Conservation (phyloP, 108 stramenopile genomes). For the Cyclotella baltica region DNA sequence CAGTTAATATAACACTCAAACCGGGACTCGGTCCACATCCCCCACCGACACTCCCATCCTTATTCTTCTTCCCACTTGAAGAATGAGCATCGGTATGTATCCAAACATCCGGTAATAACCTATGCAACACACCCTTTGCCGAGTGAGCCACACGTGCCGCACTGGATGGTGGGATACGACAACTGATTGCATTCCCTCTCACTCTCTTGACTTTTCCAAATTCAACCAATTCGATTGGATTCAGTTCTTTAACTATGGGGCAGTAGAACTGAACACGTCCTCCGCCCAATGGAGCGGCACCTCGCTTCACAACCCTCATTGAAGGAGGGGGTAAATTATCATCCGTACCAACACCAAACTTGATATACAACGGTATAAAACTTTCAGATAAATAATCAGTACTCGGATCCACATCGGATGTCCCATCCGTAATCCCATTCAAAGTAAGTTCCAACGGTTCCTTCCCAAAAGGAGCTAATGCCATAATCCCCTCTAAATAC, state of each 20-base stretch:
- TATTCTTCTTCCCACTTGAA: constrained; percentile 41
- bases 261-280: constrained; percentile 89
- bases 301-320: constrained; percentile 66
- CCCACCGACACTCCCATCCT: constrained; percentile 30
- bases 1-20: constrained; percentile 79
- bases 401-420: constrained; percentile 76
- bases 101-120: constrained; percentile 94
- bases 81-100: constrained; percentile 95
- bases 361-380: constrained; percentile 79
- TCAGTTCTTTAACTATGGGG: constrained; percentile 88
- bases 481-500: constrained; percentile 97
- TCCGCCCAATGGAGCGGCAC: constrained; percentile 86
- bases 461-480: constrained; percentile 96
- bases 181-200: constrained; percentile 92
- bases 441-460: constrained; percentile 81
- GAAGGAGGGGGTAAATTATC: constrained; percentile 58
- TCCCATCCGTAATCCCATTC: constrained; percentile 84
- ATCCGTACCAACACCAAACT: constrained; percentile 91
- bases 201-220: constrained; percentile 96
- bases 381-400: constrained; percentile 85
- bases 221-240: constrained; percentile 86
- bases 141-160: constrained; percentile 95
- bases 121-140: constrained; percentile 91
- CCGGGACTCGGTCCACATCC: constrained; percentile 89
- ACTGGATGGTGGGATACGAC: constrained; percentile 91